A percentile compares a stretch with the other conserved stretches of the same genome.
These are phyloP conservation scores for Fragilariopsis cylindrus DNA, from an alignment of 108 stramenopile species.

Conservation along the genomic window DNA sequence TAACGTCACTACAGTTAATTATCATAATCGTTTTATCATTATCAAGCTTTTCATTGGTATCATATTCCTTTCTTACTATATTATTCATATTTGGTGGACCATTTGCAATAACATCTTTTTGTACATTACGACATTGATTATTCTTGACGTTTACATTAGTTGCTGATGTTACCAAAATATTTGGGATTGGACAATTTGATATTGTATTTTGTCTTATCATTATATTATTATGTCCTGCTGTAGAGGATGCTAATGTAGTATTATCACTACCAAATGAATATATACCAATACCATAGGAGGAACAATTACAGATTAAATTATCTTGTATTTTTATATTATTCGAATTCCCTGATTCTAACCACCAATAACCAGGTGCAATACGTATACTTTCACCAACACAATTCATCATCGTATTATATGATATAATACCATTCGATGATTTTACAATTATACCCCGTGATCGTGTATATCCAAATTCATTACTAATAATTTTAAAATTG, in stretches of 20 bases:
- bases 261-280: background rate
- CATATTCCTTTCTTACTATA: background rate
- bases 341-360: background rate
- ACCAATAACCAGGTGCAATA: background rate
- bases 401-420: background rate
- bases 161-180: background rate
- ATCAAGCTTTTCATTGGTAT: too few species aligned
- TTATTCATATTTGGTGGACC: background rate
- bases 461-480: background rate
- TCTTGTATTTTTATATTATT: background rate
- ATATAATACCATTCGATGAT: background rate
- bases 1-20: too few species aligned
- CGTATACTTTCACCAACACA: background rate
- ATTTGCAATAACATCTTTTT: background rate
- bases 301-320: background rate
- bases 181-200: background rate
- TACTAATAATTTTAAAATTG: background rate
- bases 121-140: background rate
- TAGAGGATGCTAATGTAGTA: background rate
- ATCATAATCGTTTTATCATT: too few species aligned
- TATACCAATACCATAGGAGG: background rate
- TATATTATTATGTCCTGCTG: background rate
- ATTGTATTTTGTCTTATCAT: background rate
- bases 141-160: background rate
- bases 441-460: background rate